Evolutionary conservation across 2,329 filamentous ascomycete species (phyloP), one percentile per base, ranked within the genome.

Genomic region (Diaporthe caulivora): DNA sequence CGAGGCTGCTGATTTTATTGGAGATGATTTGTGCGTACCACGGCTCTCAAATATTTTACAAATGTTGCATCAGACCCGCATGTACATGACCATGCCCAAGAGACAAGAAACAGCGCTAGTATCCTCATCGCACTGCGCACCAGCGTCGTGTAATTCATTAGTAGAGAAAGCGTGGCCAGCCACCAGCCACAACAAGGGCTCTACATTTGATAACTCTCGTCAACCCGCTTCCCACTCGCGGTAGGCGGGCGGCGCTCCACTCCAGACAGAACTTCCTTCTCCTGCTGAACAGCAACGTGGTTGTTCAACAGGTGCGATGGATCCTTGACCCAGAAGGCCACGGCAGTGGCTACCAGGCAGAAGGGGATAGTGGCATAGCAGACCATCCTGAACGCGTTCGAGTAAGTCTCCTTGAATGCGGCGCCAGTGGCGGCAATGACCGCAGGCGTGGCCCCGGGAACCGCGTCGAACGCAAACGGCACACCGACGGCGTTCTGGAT

Each of bases 401-500:
- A 79, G 76, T 82, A 82, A 1, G 77, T 78, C 62, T 78, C 76
- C 71, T 78, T 78, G 40, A 80, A 79, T 2, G 80, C 79, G 9
- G 53, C 49, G 31, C 34, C 69, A 2, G 74, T 73, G 51, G 72
- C 72, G 10, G 72, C 44, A 21, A 71, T 64, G 42, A 71, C 57
- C 3, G 57, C 72, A 1, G 57, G 49, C 11, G 72, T 73, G 24
- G 79, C 81, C 10, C 62, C 76, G 1, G 76, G 68, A 4, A 84
- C 71, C 26, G 72, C 71, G 13, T 75, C 70, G 21, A 77, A 71
- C 1, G 75, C 73, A 1, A 72, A 75, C 1, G 79, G 79, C 29
- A 80, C 77, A 17, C 80, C 81, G n/a, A 80, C 71, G 2, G 81
- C 78, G 54, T 79, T 80, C 64, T 80, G 64, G 21, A 79, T 78